Percentiles rank a stretch among this genome's conserved stretches.
These are phyloP conservation scores for Aureobasidium sp. DNA, from an alignment of 2,329 filamentous ascomycete species.

Conservation along the genomic window DNA sequence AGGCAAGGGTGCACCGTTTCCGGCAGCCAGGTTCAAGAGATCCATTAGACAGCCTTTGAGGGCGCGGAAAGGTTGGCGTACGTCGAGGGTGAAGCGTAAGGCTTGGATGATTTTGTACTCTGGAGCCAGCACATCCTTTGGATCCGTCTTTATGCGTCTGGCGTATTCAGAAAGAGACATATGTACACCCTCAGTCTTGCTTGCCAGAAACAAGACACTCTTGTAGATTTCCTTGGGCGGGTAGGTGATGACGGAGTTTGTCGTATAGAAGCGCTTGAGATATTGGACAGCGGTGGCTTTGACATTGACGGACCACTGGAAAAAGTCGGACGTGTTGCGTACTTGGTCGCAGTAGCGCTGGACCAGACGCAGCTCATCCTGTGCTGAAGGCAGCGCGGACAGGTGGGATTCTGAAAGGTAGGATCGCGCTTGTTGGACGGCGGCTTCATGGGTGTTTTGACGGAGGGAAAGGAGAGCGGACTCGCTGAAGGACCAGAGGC, in stretches of 20 bases:
- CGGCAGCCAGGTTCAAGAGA: conserved; percentile 59
- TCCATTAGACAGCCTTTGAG: conserved; percentile 84
- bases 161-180: conserved; percentile 57
- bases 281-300: conserved; percentile 80
- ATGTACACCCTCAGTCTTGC: conserved; percentile 84
- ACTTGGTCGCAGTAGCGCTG: conserved; percentile 63
- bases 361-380: conserved; percentile 76
- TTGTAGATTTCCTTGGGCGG: conserved; percentile 83
- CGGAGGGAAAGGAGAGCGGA: conserved; percentile 65
- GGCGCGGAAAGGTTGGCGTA: conserved; percentile 81
- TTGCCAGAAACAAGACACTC: conserved; percentile 85
- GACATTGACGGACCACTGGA: conserved; percentile 54
- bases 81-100: conserved; percentile 86
- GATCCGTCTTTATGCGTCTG: conserved; percentile 52
- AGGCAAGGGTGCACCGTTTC: conserved; percentile 41
- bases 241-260: conserved; percentile 94
- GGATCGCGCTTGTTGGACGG: conserved; percentile 59
- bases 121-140: conserved; percentile 75
- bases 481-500: conserved; percentile 85
- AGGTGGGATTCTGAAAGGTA: conserved; percentile 37
- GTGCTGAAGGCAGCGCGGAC: conserved; percentile 53
- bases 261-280: conserved; percentile 89
- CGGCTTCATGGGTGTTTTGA: conserved; percentile 69
- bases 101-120: conserved; percentile 92
- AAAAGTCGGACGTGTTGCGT: conserved; percentile 46